A percentile compares a stretch with the other conserved stretches of the same genome.
phyloP scores from a whole-genome alignment of 164 flowering plant genomes.

The Platanus orientalis region DNA sequence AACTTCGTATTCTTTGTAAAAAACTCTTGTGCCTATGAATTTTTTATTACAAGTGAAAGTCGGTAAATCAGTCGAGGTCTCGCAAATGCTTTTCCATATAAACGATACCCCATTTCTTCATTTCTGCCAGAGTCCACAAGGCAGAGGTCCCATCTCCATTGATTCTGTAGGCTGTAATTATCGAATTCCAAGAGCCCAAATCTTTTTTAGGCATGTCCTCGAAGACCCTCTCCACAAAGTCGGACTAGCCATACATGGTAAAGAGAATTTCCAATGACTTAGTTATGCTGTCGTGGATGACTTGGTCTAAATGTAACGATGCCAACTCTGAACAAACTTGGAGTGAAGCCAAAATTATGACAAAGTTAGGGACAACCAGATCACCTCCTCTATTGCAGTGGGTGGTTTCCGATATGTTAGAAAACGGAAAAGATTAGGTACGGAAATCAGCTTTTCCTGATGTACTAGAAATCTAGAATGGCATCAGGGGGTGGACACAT shows the following conservation, averaged over 20 bases:
- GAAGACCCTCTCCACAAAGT: conserved; percentile 18
- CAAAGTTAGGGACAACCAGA: conserved; percentile 15
- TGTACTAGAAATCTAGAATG: no score
- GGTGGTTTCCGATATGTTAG: no score
- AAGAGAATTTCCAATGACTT: conserved; percentile 32
- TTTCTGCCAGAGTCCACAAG: conserved; percentile 17
- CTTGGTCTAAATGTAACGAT: conserved; percentile 29
- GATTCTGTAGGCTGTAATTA: conserved; percentile 30
- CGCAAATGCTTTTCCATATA: no score
- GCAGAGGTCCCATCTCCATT: conserved; percentile 40
- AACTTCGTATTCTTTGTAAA: no score
- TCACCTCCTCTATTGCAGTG: conserved; percentile 2
- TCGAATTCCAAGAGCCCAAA: conserved; percentile 37
- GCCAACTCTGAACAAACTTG: conserved; percentile 43
- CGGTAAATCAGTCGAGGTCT: no score
- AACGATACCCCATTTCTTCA: conserved; percentile 14
- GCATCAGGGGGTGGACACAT: no score
- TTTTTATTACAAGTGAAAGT: no score
- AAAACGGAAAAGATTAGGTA: no score
- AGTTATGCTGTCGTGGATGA: conserved; percentile 34
- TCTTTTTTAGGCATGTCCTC: conserved; percentile 24
- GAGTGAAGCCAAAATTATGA: conserved; percentile 27
- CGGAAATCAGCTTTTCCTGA: no score
- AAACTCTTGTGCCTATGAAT: no score
- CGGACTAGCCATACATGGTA: conserved; percentile 52